Evolutionary conservation across 2,329 filamentous ascomycete genomes (phyloP).

Genomic region (Macrophomina pseudophaseolina): DNA sequence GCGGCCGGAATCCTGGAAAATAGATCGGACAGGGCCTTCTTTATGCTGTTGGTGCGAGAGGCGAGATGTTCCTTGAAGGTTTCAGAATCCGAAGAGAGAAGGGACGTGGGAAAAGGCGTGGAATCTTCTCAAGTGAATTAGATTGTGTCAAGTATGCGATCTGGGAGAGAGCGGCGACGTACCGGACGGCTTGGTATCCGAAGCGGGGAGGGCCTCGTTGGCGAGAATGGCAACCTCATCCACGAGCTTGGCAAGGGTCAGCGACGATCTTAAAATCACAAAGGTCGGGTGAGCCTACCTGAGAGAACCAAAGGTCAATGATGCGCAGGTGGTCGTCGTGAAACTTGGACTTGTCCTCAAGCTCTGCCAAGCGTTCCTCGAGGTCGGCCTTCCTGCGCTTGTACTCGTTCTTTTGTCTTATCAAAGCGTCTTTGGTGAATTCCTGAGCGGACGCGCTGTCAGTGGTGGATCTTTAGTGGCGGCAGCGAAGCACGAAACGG

Average conservation of each 20-base stretch:
- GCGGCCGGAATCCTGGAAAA: constrained; percentile 59
- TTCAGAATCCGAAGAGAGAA: constrained; percentile 61
- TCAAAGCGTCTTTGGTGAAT: constrained; percentile 95
- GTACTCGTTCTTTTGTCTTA: constrained; percentile 97
- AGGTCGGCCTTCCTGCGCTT: constrained; percentile 85
- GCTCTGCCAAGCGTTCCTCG: constrained; percentile 79
- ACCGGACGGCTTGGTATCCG: constrained; percentile 21
- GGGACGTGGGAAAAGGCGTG: constrained; percentile 55
- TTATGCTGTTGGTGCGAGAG: constrained; percentile 76
- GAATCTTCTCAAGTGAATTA: constrained; percentile 23
- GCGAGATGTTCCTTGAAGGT: constrained; percentile 80
- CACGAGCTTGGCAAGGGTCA: constrained; percentile 46
- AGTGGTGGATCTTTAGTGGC: constrained; percentile 38
- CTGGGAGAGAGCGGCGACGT: constrained; percentile 13
- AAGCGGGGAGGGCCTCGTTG: constrained; percentile 37
- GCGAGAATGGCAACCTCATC: constrained; percentile 55
- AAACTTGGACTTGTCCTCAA: constrained; percentile 76
- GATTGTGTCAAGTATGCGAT: not conserved
- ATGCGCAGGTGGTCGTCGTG: constrained; percentile 93
- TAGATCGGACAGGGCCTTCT: constrained; percentile 72
- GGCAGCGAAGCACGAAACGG: constrained; percentile 29
- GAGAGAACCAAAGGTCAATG: constrained; percentile 91
- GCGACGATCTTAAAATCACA: constrained; percentile 16
- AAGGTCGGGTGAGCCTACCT: constrained; percentile 63
- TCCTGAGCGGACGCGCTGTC: constrained; percentile 59